phyloP scores from a whole-genome alignment of 768 basidiomycete species.

The Pholiota molesta region DNA sequence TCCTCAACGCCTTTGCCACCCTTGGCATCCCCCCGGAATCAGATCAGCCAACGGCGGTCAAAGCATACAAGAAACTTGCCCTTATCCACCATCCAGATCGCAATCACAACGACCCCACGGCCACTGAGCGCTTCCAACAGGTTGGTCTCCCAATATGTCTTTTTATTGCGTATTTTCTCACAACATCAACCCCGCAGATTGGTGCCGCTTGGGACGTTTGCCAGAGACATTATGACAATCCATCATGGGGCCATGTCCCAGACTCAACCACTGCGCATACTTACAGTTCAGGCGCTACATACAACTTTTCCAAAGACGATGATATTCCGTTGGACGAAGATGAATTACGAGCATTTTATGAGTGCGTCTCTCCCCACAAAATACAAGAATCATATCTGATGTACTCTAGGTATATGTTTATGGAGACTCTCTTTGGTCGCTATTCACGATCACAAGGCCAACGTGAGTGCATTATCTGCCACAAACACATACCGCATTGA shows the following conservation, averaged over 20 bases:
- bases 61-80: slow-evolving; percentile 33
- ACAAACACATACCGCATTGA: slow-evolving; percentile 2
- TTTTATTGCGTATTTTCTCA: slow-evolving; percentile 16
- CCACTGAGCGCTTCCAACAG: slow-evolving; percentile 39
- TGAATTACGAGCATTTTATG: slow-evolving; percentile 33
- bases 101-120: slow-evolving; percentile 33
- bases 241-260: slow-evolving; percentile 27
- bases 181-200: slow-evolving; percentile 28
- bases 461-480: slow-evolving; percentile 24
- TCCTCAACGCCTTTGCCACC: slow-evolving; percentile 30
- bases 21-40: slow-evolving; percentile 30
- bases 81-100: slow-evolving; percentile 37
- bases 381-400: slow-evolving; percentile 9
- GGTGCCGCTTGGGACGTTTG: slow-evolving; percentile 39
- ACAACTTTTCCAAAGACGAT: slow-evolving; percentile 22
- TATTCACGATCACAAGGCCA: slow-evolving; percentile 30
- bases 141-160: slow-evolving; percentile 17
- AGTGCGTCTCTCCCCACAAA: slow-evolving; percentile 19
- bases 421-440: slow-evolving; percentile 31
- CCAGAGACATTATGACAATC: slow-evolving; percentile 38
- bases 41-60: slow-evolving; percentile 26
- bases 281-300: slow-evolving; percentile 4
- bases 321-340: slow-evolving; percentile 32
- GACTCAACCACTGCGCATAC: not conserved
- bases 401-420: slow-evolving; percentile 34